Evolutionary conservation across 2,329 filamentous ascomycete genomes (phyloP), one percentile per base, ranked within the genome.

Genomic region (Pestalotiopsis sp.): DNA sequence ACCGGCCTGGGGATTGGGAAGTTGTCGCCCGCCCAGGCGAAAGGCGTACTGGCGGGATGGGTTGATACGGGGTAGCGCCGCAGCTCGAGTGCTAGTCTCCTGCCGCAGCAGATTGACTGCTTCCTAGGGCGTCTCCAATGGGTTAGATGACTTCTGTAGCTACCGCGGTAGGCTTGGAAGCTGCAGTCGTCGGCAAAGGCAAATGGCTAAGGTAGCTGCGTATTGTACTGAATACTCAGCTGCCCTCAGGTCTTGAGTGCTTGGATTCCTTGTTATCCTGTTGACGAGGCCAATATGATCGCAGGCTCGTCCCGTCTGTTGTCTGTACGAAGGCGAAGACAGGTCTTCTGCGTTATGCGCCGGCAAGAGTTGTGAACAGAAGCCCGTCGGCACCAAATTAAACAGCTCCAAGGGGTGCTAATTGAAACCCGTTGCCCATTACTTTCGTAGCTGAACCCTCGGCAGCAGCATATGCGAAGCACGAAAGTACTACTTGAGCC

Each of bases 11-110:
- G 45, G 45, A 52, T 52, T 52, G 45, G 45, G 17, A n/a, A 52
- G 17, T 52, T 52, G 31, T 36, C 31, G 31, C 31, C 31, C 31
- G 31, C 45, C 14, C 17, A 52, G 20, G 17, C 45, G 45, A 52
- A 52, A 52, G 45, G 17, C 20, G 45, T 20, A 49, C 41, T 49
- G 41, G 41, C 41, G 41, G 45, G 45, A 27, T 27, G 59, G 59
- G 17, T 38, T 38, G 59, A 62, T 62, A 62, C 59, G 59, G 59
- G 59, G 59, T 62, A 62, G 59, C 31, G 59, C 59, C 59, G 59
- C 59, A 59, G 57, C 57, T 59, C 14, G 45, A 52, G 14, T 52
- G 14, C 45, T 52, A 52, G 45, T 20, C 45, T 52, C 45, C n/a
- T n/a, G 45, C 45, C 45, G 17, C 17, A 20, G 17, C 41, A 52